Percentiles rank a stretch among this genome's conserved stretches.
Evolutionary conservation across 2,329 filamentous ascomycete species (phyloP).

Genomic region (Amylocarpus encephaloides): DNA sequence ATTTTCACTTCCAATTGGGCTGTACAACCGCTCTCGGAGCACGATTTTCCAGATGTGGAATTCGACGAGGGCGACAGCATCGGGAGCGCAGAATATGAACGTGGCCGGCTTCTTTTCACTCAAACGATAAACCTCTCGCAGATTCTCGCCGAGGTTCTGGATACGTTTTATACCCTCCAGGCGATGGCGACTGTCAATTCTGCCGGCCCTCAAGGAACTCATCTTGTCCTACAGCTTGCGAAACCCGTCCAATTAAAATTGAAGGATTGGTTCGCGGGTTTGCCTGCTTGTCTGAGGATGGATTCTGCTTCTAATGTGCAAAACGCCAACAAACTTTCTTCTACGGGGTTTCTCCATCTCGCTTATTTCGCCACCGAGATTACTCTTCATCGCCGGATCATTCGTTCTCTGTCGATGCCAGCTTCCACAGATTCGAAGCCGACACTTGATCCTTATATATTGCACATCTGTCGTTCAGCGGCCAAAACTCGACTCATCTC

Average conservation of each 20-base stretch:
- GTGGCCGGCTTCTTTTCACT: conserved; percentile 63
- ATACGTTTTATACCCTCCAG: conserved; percentile 74
- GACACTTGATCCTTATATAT: conserved; percentile 68
- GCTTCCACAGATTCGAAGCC: conserved; percentile 32
- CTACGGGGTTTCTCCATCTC: conserved; percentile 74
- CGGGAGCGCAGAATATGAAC: conserved; percentile 54
- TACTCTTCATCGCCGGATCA: conserved; percentile 83
- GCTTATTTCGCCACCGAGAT: conserved; percentile 94
- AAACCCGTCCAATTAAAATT: conserved; percentile 79
- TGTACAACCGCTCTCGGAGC: conserved; percentile 55
- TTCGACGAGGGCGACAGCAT: conserved; percentile 58
- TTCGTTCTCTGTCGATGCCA: conserved; percentile 62
- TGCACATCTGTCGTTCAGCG: conserved; percentile 87
- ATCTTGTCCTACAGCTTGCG: conserved; percentile 65
- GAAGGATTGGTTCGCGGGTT: conserved; percentile 71
- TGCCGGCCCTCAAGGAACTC: conserved; percentile 63
- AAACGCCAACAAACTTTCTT: conserved; percentile 44
- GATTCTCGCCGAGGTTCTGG: conserved; percentile 73
- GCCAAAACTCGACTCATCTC: conserved; percentile 92
- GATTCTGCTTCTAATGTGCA: conserved; percentile 46
- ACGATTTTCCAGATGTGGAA: conserved; percentile 69
- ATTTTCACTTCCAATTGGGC: conserved; percentile 67
- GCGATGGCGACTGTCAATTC: conserved; percentile 64
- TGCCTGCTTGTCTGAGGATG: conserved; percentile 58
- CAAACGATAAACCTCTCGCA: conserved; percentile 71